Evolutionary conservation across 495 filamentous ascomycete genomes (phyloP), one percentile per base, ranked within the genome.

Genomic region (Tuber calosporum): DNA sequence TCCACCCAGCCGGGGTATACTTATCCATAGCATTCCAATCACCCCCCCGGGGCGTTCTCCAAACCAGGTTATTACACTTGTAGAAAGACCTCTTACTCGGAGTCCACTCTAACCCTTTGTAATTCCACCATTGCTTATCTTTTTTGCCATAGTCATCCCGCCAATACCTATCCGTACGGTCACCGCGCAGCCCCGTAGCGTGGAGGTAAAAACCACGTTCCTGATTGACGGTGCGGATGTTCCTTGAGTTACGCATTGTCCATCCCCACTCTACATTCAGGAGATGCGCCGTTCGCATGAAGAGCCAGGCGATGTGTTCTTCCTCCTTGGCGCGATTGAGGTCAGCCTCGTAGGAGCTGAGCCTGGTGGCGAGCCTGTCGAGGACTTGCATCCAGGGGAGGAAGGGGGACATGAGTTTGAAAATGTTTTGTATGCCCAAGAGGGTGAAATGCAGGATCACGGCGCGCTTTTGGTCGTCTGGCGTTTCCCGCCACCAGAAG

Each of bases 261-360:
- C 53, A 62, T 34, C 53, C 53, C 53, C 53, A 62, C 53, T 62
- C 53, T 19, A 34, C 26, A 13, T 62, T 62, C 26, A 62, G 26
- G 53, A 62, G 11, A 34, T 34, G 53, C 34, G 76, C 76, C 1
- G 76, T 77, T 30, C 74, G 75, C 20, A 75, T 70, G 48, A 77
- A 77, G 22, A 77, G 69, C 75, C 75, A 77, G 53, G 75, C 71
- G n/a, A 77, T 36, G 36, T 77, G 75, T 15, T 77, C 75, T 41
- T 76, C 69, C 67, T 77, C 75, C 36, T 66, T 45, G 15, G 69
- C 69, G 6, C 69, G 75, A 4, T 45, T 71, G 8, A 77, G 26
- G 37, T 77, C 74, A 37, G 6, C 42, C 0, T 66, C 69, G 19
- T 77, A 73, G 30, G 67, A 38, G 1, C 40, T 37, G 26, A 77